Conservation (phyloP, 179 eudicot species). For the Silene coronaria region DNA sequence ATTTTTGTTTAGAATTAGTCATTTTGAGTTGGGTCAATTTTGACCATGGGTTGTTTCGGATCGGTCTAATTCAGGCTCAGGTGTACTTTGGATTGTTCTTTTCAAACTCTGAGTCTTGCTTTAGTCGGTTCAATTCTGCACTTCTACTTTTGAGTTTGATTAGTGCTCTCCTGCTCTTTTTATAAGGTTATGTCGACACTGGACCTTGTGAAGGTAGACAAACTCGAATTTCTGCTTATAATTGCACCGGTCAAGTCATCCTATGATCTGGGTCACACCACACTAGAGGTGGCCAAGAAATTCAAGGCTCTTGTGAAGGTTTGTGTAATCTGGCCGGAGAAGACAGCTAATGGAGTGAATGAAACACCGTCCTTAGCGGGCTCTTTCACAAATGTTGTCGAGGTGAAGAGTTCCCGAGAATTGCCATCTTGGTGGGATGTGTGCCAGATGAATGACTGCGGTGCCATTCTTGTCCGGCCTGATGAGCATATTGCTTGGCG, state of each 20-base stretch:
- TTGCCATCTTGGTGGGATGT: conserved; percentile 82
- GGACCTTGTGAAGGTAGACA: conserved; percentile 66
- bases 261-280: conserved; percentile 56
- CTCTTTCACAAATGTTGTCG: conserved; percentile 44
- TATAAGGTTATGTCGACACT: conserved; percentile 49
- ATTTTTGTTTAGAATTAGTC: neutral
- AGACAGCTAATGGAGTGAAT: conserved; percentile 26
- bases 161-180: conserved; percentile 12
- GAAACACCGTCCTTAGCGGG: conserved; percentile 34
- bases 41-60: too few relatives aligned
- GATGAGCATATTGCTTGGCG: conserved; percentile 95
- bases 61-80: too few relatives aligned
- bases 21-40: too few relatives aligned
- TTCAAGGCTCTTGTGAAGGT: conserved; percentile 47
- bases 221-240: conserved; percentile 66
- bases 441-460: conserved; percentile 62
- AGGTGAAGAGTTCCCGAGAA: conserved; percentile 35
- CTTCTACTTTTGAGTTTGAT: neutral
- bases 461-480: conserved; percentile 88
- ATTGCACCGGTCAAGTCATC: conserved; percentile 70
- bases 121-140: neutral
- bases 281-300: conserved; percentile 55
- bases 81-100: neutral
- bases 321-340: conserved; percentile 66
- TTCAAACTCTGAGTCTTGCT: neutral